Evolutionary conservation across 352 stramenopile species (phyloP).

Genomic region (Globisporangium sylvaticum): DNA sequence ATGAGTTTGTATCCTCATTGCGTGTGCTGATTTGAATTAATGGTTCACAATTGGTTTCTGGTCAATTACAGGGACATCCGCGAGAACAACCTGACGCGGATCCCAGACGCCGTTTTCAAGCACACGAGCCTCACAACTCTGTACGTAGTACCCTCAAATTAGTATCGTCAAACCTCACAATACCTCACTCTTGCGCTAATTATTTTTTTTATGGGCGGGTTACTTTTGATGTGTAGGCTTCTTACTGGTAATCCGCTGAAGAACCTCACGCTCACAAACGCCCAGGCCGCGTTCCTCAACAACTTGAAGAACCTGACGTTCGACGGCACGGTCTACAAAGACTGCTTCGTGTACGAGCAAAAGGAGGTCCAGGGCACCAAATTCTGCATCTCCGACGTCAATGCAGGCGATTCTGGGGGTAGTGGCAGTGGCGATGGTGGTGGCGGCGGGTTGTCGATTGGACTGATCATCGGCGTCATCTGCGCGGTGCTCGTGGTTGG

Average conservation of each 20-base stretch:
- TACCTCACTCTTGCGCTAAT: too few relatives aligned
- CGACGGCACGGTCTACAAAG: neutral
- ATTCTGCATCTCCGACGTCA: neutral
- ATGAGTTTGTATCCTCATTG: too few relatives aligned
- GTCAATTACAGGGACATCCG: neutral
- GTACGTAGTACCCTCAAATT: neutral
- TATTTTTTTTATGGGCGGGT: too few relatives aligned
- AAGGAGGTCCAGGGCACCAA: neutral
- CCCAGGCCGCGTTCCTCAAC: neutral
- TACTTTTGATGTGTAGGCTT: too few relatives aligned
- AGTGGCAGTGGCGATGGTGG: neutral
- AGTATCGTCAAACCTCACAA: too few relatives aligned
- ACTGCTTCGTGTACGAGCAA: slow-evolving; percentile 1
- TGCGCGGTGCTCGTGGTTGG: neutral
- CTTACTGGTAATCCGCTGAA: neutral
- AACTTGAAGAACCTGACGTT: slow-evolving; percentile 3
- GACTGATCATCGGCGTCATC: neutral
- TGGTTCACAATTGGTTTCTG: too few relatives aligned
- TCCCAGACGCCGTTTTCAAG: slow-evolving; percentile 2
- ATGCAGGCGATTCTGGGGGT: neutral
- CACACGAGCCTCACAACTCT: neutral
- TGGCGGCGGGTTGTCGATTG: neutral
- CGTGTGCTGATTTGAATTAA: neutral
- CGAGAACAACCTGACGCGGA: neutral
- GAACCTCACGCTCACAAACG: slow-evolving; percentile 1